These are phyloP conservation scores for Pseudoscleropodium purum DNA, from an alignment of 225 moss, liverwort and hornwort species.

Conservation along the genomic window DNA sequence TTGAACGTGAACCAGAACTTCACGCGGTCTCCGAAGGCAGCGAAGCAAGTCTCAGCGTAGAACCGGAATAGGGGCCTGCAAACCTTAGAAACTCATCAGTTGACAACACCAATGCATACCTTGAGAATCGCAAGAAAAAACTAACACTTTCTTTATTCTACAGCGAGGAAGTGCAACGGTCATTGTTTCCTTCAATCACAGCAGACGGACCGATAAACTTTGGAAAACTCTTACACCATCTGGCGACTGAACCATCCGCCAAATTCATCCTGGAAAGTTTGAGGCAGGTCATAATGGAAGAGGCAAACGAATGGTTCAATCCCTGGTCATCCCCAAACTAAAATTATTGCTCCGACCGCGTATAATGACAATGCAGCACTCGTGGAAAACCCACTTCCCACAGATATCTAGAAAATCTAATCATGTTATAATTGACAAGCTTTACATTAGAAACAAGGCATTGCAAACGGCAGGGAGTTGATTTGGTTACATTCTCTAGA, in stretches of 20 bases:
- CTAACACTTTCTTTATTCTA: background rate
- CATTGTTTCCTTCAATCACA: background rate
- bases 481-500: background rate
- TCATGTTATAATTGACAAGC: background rate
- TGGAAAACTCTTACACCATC: slow-evolving; percentile 30
- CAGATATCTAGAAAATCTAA: background rate
- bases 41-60: slow-evolving; percentile 43
- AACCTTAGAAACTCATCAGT: background rate
- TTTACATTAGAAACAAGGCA: background rate
- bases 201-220: background rate
- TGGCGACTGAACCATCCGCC: slow-evolving; percentile 37
- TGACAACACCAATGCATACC: background rate
- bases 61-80: slow-evolving; percentile 20
- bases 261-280: slow-evolving; percentile 32
- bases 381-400: background rate
- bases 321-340: background rate
- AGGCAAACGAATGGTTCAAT: slow-evolving; percentile 38
- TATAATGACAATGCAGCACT: background rate
- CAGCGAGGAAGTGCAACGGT: background rate
- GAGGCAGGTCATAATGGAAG: slow-evolving; percentile 49
- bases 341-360: background rate
- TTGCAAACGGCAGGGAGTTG: background rate
- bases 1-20: slow-evolving; percentile 57
- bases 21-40: slow-evolving; percentile 47
- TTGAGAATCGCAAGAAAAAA: background rate